Percentiles rank a stretch among this genome's conserved stretches.
Evolutionary conservation across 768 basidiomycete genomes (phyloP).

Genomic region (Austroboletus eburneus): DNA sequence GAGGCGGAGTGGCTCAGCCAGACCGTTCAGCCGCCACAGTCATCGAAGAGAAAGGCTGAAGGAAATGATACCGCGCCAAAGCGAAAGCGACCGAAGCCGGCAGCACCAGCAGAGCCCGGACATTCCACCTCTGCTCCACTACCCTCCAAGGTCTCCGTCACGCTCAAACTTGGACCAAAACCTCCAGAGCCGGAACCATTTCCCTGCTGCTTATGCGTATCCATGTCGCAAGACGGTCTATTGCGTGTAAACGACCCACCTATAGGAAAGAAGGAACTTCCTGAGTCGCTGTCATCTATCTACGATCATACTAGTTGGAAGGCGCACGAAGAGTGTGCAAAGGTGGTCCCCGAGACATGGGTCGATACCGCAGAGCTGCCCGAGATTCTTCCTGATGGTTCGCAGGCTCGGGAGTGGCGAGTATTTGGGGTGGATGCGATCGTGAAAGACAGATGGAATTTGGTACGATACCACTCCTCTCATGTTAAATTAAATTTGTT

Average conservation of each 20-base stretch:
- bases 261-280: constrained; percentile 46
- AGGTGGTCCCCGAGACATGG: constrained; percentile 88
- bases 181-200: constrained; percentile 52
- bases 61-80: constrained; percentile 25
- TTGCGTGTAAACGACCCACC: constrained; percentile 70
- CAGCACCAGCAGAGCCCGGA: neutral
- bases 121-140: constrained; percentile 7
- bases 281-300: constrained; percentile 32
- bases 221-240: constrained; percentile 48
- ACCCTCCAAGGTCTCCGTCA: constrained; percentile 48
- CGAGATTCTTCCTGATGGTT: constrained; percentile 29
- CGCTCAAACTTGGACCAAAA: constrained; percentile 63
- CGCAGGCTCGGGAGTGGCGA: constrained; percentile 39
- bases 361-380: constrained; percentile 61
- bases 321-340: constrained; percentile 80
- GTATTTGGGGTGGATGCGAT: constrained; percentile 88
- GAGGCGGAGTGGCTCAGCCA: constrained; percentile 40
- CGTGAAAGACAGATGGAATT: constrained; percentile 87
- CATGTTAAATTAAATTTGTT: neutral
- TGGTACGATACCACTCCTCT: constrained; percentile 51
- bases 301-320: constrained; percentile 45
- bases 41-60: constrained; percentile 40
- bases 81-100: constrained; percentile 25
- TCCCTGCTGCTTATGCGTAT: constrained; percentile 70
- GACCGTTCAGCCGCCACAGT: constrained; percentile 3